Evolutionary conservation across 352 stramenopile species (phyloP), one percentile per base, ranked within the genome.

Genomic region (Pythium aristosporum): DNA sequence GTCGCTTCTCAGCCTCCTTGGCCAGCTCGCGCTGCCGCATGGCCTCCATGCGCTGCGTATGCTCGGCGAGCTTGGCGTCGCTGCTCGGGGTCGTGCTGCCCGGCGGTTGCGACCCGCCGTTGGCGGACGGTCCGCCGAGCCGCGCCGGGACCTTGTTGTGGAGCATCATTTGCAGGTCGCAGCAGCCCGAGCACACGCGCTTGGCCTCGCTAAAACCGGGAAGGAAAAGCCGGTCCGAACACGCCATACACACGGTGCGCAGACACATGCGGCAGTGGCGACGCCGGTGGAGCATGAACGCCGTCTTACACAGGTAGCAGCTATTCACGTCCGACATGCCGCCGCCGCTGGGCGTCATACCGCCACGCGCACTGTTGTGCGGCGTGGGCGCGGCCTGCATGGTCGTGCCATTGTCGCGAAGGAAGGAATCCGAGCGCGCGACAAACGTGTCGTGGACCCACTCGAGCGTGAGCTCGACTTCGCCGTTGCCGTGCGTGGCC

Each of bases 361-460:
- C 34, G 34, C 34, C 34, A 48, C 63, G 28, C 62, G 69, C 46
- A 57, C 65, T 67, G 39, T 28, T 58, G 13, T 48, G 52, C 20
- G 57, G 57, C 10, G 66, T 36, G 1, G 57, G 51, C 5, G 57
- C 25, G 1, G 58, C 36, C 8, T 55, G 48, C 9, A 39, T 21
- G 12, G 8, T 18, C 30, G 48, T 18, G 21, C 48, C 49, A 44
- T 89, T 86, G 18, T 85, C 80, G 5, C 82, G 79, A 59, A 96
- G 89, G 54, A 93, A 91, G 44, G 87, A 91, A 70, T 96, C 87
- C 0, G 85, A 93, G 16, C 87, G 82, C 10, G 85, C 86, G n/a
- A 96, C 87, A 60, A 96, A 96, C 4, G 87, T 94, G 60, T 96
- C 87, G 67, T 94, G 87, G 2, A 96, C 82, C 87, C 87, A 96